phyloP scores from a whole-genome alignment of 2,329 filamentous ascomycete genomes.

The Pestalotiopsis sp. region DNA sequence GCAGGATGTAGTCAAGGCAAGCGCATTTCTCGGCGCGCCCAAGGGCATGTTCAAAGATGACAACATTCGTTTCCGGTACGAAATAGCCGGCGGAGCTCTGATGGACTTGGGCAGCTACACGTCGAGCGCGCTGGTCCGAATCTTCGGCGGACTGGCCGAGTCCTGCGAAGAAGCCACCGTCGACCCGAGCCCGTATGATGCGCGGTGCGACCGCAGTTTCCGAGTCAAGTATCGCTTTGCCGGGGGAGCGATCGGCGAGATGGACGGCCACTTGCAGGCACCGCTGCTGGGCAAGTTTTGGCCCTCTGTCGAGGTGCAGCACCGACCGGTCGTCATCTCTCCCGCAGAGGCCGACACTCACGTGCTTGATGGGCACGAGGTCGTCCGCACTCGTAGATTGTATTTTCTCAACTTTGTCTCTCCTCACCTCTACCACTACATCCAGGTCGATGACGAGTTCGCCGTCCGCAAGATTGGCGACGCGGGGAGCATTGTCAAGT shows the following conservation, averaged over 20 bases:
- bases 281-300: conserved; percentile 17
- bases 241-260: conserved; percentile 30
- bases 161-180: conserved; percentile 33
- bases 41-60: conserved; percentile 30
- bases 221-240: conserved; percentile 33
- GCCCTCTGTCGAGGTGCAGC: conserved; percentile 21
- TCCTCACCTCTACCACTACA: conserved; percentile 31
- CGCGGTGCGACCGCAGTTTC: conserved; percentile 28
- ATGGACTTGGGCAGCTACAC: conserved; percentile 43
- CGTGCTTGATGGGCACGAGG: conserved; percentile 20
- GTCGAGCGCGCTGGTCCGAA: conserved; percentile 35
- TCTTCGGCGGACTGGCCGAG: conserved; percentile 39
- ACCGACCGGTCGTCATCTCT: conserved; percentile 20
- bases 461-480: conserved; percentile 29
- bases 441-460: conserved; percentile 34
- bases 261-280: conserved; percentile 28
- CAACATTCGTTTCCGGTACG: conserved; percentile 33
- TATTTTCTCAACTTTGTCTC: conserved; percentile 22
- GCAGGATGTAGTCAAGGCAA: conserved; percentile 35
- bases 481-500: conserved; percentile 17
- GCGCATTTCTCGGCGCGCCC: conserved; percentile 24
- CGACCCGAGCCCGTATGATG: conserved; percentile 20
- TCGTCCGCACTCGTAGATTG: conserved; percentile 23
- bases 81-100: conserved; percentile 24
- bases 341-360: conserved; percentile 17